Evolutionary conservation across 805 yeast species (phyloP), one percentile per base, ranked within the genome.

Genomic region (Candida taoyuanica): DNA sequence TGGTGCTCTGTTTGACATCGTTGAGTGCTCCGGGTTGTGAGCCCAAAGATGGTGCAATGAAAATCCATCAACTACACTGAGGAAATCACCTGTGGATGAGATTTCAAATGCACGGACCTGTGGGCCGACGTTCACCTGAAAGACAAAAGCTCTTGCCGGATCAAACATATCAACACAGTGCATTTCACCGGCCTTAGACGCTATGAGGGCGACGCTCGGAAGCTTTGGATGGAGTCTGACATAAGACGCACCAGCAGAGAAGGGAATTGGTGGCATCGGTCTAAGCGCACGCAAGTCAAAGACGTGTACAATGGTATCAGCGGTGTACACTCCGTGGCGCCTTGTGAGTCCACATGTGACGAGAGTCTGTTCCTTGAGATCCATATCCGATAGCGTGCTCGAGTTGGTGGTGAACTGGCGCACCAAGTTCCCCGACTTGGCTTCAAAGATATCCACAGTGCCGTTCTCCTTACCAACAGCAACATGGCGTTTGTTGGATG

Each of bases 231-330:
- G 97, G 44, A 91, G 69, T 34, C 84, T 71, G 1, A 83, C 93
- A 55, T 74, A 84, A 8, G 84, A 71, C 1, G 98, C 96, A 11
- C 97, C 97, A 0, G 88, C 81, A 1, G 93, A 88, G 53, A 88
- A 87, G 4, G 96, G 77, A 7, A 91, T 69, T 3, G 97, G 96
- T 0, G 94, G 68, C 39, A 81, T 60, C 2, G 88, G 72, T 36
- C 75, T 72, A 75, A 85, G 67, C 40, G 78, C 73, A 44, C 94
- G 71, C 21, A 86, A 58, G 58, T 93, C 98, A 58, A 77, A 87
- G 16, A 87, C 78, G 48, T 81, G 81, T 16, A 91, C 88, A 44
- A 91, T 70, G 0, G 95, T 91, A 55, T 93, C 98, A 7, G 77
- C 69, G 15, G 71, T 60, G 39, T 68, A 68, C 7, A 70, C 67